A percentile compares a stretch with the other conserved stretches of the same genome.
Evolutionary conservation across 805 yeast species (phyloP).

Genomic region (Blastobotrys parvus): DNA sequence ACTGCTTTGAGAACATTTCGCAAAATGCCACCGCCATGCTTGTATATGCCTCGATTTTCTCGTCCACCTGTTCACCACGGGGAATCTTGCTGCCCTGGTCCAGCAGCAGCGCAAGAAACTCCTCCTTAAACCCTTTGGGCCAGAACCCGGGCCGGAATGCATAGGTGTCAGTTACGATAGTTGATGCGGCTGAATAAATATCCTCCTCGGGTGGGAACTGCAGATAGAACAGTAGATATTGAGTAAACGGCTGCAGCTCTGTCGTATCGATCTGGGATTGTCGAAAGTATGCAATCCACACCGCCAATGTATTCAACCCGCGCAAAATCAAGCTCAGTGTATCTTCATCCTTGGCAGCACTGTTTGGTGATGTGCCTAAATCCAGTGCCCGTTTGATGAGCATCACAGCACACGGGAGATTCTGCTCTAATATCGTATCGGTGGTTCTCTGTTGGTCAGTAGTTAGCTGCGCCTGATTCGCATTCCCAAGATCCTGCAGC

Average conservation of each 20-base stretch:
- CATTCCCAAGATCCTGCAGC: slow-evolving; percentile 20
- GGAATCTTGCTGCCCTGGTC: background rate
- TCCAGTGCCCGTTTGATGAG: background rate
- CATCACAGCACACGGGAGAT: background rate
- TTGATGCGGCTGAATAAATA: slow-evolving; percentile 1
- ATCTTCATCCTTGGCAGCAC: background rate
- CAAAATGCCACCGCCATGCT: slow-evolving; percentile 8
- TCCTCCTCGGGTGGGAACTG: background rate
- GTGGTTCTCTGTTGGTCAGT: background rate
- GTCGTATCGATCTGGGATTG: slow-evolving; percentile 1
- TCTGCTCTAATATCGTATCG: background rate
- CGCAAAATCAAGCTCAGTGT: background rate
- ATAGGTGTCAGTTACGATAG: background rate
- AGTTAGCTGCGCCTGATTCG: background rate
- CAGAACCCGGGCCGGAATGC: slow-evolving; percentile 9
- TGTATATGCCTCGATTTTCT: slow-evolving; percentile 9
- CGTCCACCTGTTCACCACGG: slow-evolving; percentile 4
- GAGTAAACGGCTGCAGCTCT: slow-evolving; percentile 1
- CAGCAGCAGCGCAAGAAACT: slow-evolving; percentile 6
- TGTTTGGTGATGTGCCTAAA: background rate
- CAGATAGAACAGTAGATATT: slow-evolving; percentile 1
- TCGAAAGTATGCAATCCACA: slow-evolving; percentile 7
- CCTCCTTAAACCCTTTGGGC: slow-evolving; percentile 9
- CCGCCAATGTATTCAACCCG: slow-evolving; percentile 1
- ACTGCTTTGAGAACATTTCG: background rate